Evolutionary conservation across 2,329 filamentous ascomycete genomes (phyloP), one percentile per base, ranked within the genome.

Genomic region (Nemania diffusa): DNA sequence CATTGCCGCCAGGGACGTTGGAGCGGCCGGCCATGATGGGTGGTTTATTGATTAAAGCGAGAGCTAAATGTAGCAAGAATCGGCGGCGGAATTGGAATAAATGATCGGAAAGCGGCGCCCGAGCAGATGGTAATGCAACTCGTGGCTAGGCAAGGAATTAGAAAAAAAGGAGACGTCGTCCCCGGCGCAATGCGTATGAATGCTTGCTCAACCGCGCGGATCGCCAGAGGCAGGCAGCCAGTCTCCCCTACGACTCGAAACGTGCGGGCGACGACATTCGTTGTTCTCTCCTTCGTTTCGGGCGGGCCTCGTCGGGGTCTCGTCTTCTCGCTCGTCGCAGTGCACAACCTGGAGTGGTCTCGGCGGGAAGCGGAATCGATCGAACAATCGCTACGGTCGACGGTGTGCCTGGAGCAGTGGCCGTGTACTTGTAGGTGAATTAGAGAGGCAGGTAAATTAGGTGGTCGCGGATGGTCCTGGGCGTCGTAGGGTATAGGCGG

Each of bases 21-120:
- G 66, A 70, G 52, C 68, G 71, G 58, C 69, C 64, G 24, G 75
- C 66, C 76, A 77, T 78, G 64, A 56, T 74, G 58, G 17, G 11
- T 20, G 22, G 63, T 53, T 29, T 65, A 24, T 24, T 57, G 62
- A 44, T 46, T 55, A 26, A 37, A 56, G 44, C 46, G 52, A 68
- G 52, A 50, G 48, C 32, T 24, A 34, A 53, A 56, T 65, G 40
- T 34, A 27, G 40, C 29, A 20, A 22, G 27, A 56, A 27, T 22
- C 17, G 22, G 4, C 40, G 40, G 48, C 17, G 17, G 26, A 52
- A 52, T 52, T 52, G 26, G 26, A 2, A 57, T 55, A 24, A n/a
- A 37, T 55, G 32, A 34, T 40, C 27, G 9, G 26, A 52, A 53
- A 34, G 55, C 44, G 58, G 55, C 55, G 34, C 34, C 29, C 55